phyloP scores from a whole-genome alignment of 495 filamentous ascomycete genomes.

The Aspergillus cavernicola region DNA sequence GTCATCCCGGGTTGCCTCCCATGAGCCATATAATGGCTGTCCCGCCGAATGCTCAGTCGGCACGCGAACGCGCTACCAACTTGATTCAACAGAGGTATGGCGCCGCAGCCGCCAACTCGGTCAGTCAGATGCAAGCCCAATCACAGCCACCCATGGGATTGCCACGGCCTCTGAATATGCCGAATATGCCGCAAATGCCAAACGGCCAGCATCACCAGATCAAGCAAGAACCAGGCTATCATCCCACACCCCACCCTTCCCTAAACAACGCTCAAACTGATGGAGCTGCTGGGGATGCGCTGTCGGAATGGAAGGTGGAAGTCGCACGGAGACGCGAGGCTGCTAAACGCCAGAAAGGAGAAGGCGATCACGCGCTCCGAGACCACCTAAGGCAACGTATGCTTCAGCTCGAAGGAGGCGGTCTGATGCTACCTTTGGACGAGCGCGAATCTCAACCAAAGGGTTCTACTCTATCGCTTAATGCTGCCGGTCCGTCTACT shows the following conservation, averaged over 20 bases:
- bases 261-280: slow-evolving; percentile 63
- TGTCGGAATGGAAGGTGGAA: slow-evolving; percentile 56
- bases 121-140: slow-evolving; percentile 59
- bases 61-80: slow-evolving; percentile 63
- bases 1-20: slow-evolving; percentile 38
- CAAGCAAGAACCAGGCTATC: slow-evolving; percentile 46
- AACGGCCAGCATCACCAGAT: slow-evolving; percentile 45
- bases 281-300: slow-evolving; percentile 55
- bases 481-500: slow-evolving; percentile 3
- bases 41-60: slow-evolving; percentile 45
- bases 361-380: slow-evolving; percentile 43
- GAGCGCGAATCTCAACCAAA: slow-evolving; percentile 31
- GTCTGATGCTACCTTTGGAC: slow-evolving; percentile 67
- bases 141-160: slow-evolving; percentile 30
- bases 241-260: slow-evolving; percentile 35
- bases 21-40: slow-evolving; percentile 34
- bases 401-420: slow-evolving; percentile 70
- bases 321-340: slow-evolving; percentile 51
- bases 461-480: slow-evolving; percentile 6
- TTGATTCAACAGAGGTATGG: slow-evolving; percentile 70
- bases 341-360: slow-evolving; percentile 63
- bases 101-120: slow-evolving; percentile 62
- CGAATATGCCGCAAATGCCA: slow-evolving; percentile 29
- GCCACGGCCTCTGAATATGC: slow-evolving; percentile 38
- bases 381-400: slow-evolving; percentile 52